phyloP scores from a whole-genome alignment of 1,139 yeast genomes.

The Sugiyamaella grinbergsii region DNA sequence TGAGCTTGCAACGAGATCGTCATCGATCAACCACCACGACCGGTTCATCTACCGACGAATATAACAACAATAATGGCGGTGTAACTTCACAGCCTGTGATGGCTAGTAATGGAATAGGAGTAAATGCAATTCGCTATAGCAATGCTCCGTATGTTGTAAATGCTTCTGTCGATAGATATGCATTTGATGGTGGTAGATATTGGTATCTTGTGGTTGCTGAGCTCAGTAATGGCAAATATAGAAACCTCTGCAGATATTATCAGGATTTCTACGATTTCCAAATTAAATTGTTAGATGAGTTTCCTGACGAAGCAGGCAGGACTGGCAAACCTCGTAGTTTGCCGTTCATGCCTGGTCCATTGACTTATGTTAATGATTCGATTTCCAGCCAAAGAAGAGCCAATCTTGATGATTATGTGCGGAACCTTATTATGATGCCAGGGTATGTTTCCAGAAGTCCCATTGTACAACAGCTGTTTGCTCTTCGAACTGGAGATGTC shows the following conservation, averaged over 20 bases:
- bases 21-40: conserved; percentile 19
- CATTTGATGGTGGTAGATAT: conserved; percentile 82
- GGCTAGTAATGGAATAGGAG: conserved; percentile 5
- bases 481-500: conserved; percentile 65
- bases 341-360: conserved; percentile 96
- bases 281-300: conserved; percentile 75
- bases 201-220: conserved; percentile 80
- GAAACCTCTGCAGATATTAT: conserved; percentile 83
- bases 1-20: conserved; percentile 18
- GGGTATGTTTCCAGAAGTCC: conserved; percentile 66
- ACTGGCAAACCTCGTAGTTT: conserved; percentile 74
- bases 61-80: background rate
- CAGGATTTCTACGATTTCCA: conserved; percentile 97
- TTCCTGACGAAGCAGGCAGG: conserved; percentile 93
- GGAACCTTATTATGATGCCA: conserved; percentile 74
- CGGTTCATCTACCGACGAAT: conserved; percentile 12
- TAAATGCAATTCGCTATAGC: conserved; percentile 7
- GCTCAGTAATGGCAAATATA: conserved; percentile 64
- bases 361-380: conserved; percentile 86
- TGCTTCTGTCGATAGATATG: conserved; percentile 79
- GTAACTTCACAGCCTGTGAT: conserved; percentile 1
- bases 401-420: conserved; percentile 81
- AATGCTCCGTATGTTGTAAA: conserved; percentile 42
- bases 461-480: conserved; percentile 72
- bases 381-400: conserved; percentile 83